Base-by-base conservation (phyloP, 805 yeast species). In the Yarrowia divulgata region DNA sequence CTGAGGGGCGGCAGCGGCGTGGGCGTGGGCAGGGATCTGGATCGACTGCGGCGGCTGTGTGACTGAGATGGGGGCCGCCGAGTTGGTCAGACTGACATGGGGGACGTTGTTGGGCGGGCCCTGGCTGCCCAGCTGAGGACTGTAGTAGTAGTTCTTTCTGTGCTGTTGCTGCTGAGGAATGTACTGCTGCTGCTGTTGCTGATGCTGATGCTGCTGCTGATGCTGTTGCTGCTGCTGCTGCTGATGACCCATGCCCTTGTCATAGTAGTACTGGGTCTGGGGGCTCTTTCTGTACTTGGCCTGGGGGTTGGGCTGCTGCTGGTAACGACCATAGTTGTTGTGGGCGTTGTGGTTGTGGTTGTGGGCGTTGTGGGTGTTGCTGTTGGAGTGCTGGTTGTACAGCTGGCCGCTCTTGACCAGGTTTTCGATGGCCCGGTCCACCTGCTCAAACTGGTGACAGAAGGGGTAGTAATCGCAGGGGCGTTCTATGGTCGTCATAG, bases 401-500 rank as follows among this genome's bases (percentile, higher is more conserved):
- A 63, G 57, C 48, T 63, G 55, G 45, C 68, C 68, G 49, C 62
- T 40, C 52, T 66, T 66, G 62, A 43, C 69, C 14, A 66, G 63
- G 43, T 29, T 52, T 42, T 66, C 69, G 45, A 66, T 52, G 34
- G 69, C 62, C 12, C 62, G 62, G 62, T 66, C 69, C 10, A 66
- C 62, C 62, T 52, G 62, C 29, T 66, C 69, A 34, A 66, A 54
- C 62, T 66, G 69, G 52, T 42, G 62, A 18, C 69, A 50, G 45
- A 66, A 66, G 16, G 69, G 62, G n/a, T 66, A 43, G 43, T 50
- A 54, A 34, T 66, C 69, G 52, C 66, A 60, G 42, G 66, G 66
- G 32, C 66, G 66, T 19, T 60, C 66, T 60, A 60, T 60, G 52
- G 66, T 32, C 13, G 66, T 60, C 66, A 45, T 60, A 19, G 54